phyloP scores from a whole-genome alignment of 129 eudicot genomes.

The Rutidosis leptorrhynchoides region DNA sequence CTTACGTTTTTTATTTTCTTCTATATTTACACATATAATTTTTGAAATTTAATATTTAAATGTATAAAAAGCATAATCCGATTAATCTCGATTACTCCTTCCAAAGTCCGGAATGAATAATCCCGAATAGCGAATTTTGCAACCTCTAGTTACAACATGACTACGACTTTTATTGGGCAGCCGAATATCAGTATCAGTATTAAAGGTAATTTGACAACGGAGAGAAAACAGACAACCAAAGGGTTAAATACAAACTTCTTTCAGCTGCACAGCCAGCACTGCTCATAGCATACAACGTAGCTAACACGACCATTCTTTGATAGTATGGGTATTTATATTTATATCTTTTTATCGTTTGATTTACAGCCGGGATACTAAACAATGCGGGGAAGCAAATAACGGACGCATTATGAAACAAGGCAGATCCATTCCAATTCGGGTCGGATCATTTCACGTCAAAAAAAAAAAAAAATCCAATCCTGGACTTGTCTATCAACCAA shows the following conservation, averaged over 20 bases:
- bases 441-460: conserved; percentile 76
- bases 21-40: too few species aligned
- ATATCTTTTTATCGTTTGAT: background rate
- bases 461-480: conserved; percentile 79
- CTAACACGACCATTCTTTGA: background rate
- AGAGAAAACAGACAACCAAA: conserved; percentile 31
- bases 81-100: too few species aligned
- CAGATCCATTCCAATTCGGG: conserved; percentile 84
- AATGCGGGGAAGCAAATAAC: conserved; percentile 58
- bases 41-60: too few species aligned
- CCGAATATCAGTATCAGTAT: too few species aligned
- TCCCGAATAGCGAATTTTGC: too few species aligned
- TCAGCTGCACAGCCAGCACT: conserved; percentile 64
- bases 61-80: too few species aligned
- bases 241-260: conserved; percentile 42
- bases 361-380: conserved; percentile 57
- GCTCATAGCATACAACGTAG: conserved; percentile 34
- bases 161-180: too few species aligned
- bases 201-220: too few species aligned
- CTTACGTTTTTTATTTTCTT: too few species aligned
- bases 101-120: too few species aligned
- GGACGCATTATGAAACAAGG: conserved; percentile 56
- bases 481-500: conserved; percentile 76
- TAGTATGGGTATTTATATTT: background rate
- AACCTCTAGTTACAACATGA: too few species aligned